These are phyloP conservation scores for Trichoderma afroharzianum DNA, from an alignment of 2,329 filamentous ascomycete species.

Conservation along the genomic window DNA sequence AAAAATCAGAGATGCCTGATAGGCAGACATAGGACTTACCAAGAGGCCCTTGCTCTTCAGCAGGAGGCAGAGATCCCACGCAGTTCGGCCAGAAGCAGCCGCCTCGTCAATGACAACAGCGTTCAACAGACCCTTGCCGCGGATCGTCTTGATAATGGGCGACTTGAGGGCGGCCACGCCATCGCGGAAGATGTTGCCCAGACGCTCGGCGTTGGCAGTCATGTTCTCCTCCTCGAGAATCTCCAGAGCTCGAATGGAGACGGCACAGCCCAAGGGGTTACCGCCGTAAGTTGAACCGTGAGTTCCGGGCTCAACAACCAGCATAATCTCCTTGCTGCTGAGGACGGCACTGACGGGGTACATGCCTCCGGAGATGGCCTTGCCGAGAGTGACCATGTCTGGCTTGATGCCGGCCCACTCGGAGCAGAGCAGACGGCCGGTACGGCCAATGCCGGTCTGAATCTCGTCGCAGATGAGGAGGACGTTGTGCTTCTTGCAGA, in stretches of 20 bases:
- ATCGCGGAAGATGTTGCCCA: constrained; percentile 81
- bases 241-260: constrained; percentile 92
- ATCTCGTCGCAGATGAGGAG: constrained; percentile 98
- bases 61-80: constrained; percentile 95
- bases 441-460: constrained; percentile 94
- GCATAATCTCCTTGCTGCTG: constrained; percentile 85
- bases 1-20: not conserved
- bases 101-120: constrained; percentile 93
- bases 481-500: constrained; percentile 94
- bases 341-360: constrained; percentile 97
- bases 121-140: constrained; percentile 92
- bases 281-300: constrained; percentile 98
- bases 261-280: constrained; percentile 91
- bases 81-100: constrained; percentile 77
- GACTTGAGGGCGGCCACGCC: constrained; percentile 71
- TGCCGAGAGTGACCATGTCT: constrained; percentile 90
- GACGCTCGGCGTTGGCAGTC: constrained; percentile 72
- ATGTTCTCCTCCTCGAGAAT: constrained; percentile 89
- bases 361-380: constrained; percentile 97
- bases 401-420: constrained; percentile 95
- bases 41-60: constrained; percentile 93
- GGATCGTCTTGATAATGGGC: constrained; percentile 75
- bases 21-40: constrained; percentile 51
- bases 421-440: constrained; percentile 87
- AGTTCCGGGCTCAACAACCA: constrained; percentile 92